Evolutionary conservation across 164 flowering plant genomes (phyloP), one percentile per base, ranked within the genome.

Genomic region (Aristolochia californica): DNA sequence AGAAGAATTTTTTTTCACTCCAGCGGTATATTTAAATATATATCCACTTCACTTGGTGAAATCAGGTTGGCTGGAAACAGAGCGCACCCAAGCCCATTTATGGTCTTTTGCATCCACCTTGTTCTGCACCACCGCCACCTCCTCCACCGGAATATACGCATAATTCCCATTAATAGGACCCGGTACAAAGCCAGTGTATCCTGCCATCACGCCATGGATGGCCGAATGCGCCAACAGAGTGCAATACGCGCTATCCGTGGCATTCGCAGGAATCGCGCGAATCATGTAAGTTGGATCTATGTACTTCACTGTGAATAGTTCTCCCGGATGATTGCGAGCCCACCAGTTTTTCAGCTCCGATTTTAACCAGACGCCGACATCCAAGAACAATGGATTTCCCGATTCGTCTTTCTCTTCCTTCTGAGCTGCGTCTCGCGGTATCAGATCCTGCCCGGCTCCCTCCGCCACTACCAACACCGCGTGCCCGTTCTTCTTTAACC

Each of bases 61-160:
- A 75, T 89, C 97, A 0, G 97, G 97, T 73, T 89, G 97, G 66
- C 73, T 83, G 21, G 83, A 84, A 44, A 89, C 75, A 0, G 95
- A 83, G 61, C 95, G 74, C 14, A 89, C 88, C 95, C 97, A 89
- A 0, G 97, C 89, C 95, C 95, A 89, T 64, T 80, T 89, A 43
- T 87, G 97, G 56, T 89, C 88, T 16, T 26, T 72, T 0, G 76
- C 69, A 51, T 83, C 59, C 5, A 89, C 91, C 25, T 21, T 66
- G 66, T 84, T 84, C 74, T 73, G 81, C 1, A 85, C 72, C 66
- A 57, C 24, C 0, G 90, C 90, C 13, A 90, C 87, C 57, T 83
- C 85, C 2, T 63, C 72, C 63, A 87, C 22, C 12, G 93, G 90
- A 65, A 87, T 82, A 62, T 90, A 90, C 0, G 83, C 82, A 68